These are phyloP conservation scores for Cladosporium oxysporum DNA, from an alignment of 2,329 filamentous ascomycete genomes.

Conservation along the genomic window DNA sequence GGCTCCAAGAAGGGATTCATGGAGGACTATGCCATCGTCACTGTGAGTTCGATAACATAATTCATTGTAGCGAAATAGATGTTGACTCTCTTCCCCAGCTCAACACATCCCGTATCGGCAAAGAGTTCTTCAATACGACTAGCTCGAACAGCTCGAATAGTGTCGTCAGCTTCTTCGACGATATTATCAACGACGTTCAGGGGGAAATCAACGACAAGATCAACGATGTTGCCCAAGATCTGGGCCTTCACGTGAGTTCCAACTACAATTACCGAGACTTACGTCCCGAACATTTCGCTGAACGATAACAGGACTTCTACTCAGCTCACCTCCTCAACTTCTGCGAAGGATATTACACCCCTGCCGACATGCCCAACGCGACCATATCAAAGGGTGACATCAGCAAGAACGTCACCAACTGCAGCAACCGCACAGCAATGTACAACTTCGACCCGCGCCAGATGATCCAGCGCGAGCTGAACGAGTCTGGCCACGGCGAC, in stretches of 20 bases:
- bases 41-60: conserved; percentile 40
- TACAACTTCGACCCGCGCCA: conserved; percentile 59
- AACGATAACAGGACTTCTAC: conserved; percentile 54
- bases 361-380: conserved; percentile 44
- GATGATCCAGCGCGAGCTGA: conserved; percentile 53
- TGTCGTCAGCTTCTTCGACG: conserved; percentile 37
- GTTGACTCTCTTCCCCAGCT: conserved; percentile 41
- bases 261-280: neutral
- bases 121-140: conserved; percentile 34
- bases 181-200: conserved; percentile 38
- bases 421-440: conserved; percentile 55
- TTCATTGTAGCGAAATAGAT: no score
- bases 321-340: conserved; percentile 61
- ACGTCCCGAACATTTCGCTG: neutral
- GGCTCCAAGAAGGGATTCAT: conserved; percentile 58
- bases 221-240: conserved; percentile 46
- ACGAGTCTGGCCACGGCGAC: conserved; percentile 41
- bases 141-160: conserved; percentile 27
- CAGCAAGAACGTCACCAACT: conserved; percentile 55
- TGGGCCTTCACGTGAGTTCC: conserved; percentile 49
- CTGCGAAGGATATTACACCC: conserved; percentile 55
- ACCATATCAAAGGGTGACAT: conserved; percentile 44
- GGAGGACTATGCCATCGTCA: conserved; percentile 59
- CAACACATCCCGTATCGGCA: conserved; percentile 58
- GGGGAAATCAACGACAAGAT: conserved; percentile 45